These are phyloP conservation scores for Apiotrichum porosum DNA, from an alignment of 1,284 basidiomycete species.

Conservation along the genomic window DNA sequence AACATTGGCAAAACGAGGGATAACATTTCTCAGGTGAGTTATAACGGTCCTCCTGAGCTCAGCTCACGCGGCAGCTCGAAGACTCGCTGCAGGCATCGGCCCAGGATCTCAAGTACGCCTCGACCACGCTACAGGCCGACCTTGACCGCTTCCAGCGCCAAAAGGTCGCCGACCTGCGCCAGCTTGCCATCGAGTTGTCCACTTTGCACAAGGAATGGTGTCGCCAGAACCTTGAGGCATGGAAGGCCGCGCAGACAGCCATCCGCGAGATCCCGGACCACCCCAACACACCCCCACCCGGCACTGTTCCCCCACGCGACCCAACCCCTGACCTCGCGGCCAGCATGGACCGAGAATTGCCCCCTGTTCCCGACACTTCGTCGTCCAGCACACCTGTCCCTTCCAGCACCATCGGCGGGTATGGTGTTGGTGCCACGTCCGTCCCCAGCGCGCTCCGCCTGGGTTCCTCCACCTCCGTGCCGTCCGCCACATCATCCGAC, in stretches of 20 bases:
- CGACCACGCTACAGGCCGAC: conserved; percentile 93
- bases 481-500: background rate
- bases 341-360: conserved; percentile 14
- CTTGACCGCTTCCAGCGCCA: conserved; percentile 97
- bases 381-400: too few relatives aligned
- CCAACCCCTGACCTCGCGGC: background rate
- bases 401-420: too few relatives aligned
- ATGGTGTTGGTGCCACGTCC: background rate
- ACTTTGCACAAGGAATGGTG: conserved; percentile 92
- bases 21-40: conserved; percentile 77
- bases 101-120: conserved; percentile 91
- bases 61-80: conserved; percentile 61
- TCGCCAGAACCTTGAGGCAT: conserved; percentile 91
- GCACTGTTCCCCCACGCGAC: background rate
- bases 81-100: conserved; percentile 83
- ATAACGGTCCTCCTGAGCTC: background rate
- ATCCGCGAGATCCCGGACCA: conserved; percentile 83
- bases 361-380: conserved; percentile 7
- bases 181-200: conserved; percentile 87
- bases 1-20: conserved; percentile 91
- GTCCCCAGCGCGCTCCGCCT: background rate
- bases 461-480: background rate
- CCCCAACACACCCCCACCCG: conserved; percentile 58
- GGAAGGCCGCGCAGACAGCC: conserved; percentile 91
- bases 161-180: conserved; percentile 90